Evolutionary conservation across 169 alveolate species (phyloP), one percentile per base, ranked within the genome.

Genomic region (Pseudocohnilembus persalinus): DNA sequence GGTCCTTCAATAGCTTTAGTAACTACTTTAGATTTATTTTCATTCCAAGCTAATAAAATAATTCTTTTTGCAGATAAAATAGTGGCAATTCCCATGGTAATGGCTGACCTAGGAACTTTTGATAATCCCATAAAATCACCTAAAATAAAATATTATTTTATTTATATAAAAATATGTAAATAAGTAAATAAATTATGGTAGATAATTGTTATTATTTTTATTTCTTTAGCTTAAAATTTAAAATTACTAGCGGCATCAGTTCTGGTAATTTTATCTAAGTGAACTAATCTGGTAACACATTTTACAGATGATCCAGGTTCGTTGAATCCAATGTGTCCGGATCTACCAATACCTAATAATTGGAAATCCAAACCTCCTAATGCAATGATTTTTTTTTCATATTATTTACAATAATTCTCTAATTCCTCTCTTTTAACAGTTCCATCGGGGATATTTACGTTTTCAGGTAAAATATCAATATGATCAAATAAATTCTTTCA

Each of bases 261-360:
- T 79, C 91, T 85, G 1, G 95, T 92, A 29, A 84, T 89, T 49
- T 88, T 87, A 72, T 88, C 92, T 64, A 93, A 88, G 33, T 88
- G 76, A 27, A 89, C 89, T 63, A 90, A 88, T 79, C 94, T 89
- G 0, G 94, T 92, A 33, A 84, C 87, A 20, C 88, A 79, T 28
- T 84, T 77, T 27, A 87, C 74, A 35, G 89, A 77, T 35, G 94
- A 84, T 65, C 94, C 94, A 49, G 96, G 96, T 75, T 93, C 96
- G 83, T 93, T 93, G 77, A 93, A 93, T 1, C 94, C 96, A 75
- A 93, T 93, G 84, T 93, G 96, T 1, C 96, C 96, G 81, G 92
- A 85, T 34, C 93, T 85, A 63, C 96, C 96, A 31, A 93, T 88
- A 24, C 96, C 96, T 63, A 91, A 81, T 20, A 93, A 78, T 83